These are phyloP conservation scores for Sclerospora graminicola DNA, from an alignment of 352 stramenopile genomes.

Conservation along the genomic window DNA sequence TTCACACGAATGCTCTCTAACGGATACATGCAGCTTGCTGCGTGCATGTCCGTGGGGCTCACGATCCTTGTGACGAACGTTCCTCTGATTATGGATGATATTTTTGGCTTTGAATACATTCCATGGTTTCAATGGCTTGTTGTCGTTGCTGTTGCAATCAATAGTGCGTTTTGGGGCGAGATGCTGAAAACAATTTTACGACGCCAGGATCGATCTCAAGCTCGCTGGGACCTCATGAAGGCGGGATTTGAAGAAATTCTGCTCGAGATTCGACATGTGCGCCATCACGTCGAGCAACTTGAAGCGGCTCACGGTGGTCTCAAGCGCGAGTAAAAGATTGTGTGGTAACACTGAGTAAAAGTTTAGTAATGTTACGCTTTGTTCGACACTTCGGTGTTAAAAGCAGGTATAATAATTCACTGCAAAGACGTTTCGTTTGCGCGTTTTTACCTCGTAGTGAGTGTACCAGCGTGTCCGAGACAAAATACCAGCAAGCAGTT, in stretches of 20 bases:
- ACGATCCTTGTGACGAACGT: slow-evolving; percentile 45
- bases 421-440: too few species aligned
- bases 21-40: slow-evolving; percentile 51
- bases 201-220: slow-evolving; percentile 22
- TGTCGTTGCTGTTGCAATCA: slow-evolving; percentile 26
- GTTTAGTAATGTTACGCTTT: too few species aligned
- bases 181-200: slow-evolving; percentile 38
- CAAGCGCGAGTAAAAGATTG: slow-evolving; percentile 24
- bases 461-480: too few species aligned
- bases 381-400: too few species aligned
- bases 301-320: slow-evolving; percentile 15
- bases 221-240: slow-evolving; percentile 35
- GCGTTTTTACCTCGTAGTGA: too few species aligned
- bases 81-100: slow-evolving; percentile 43
- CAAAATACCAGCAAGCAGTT: too few species aligned
- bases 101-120: slow-evolving; percentile 67
- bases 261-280: slow-evolving; percentile 49
- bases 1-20: slow-evolving; percentile 56
- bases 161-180: slow-evolving; percentile 49
- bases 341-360: too few species aligned
- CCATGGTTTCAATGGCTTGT: slow-evolving; percentile 46
- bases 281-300: slow-evolving; percentile 40
- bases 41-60: slow-evolving; percentile 37
- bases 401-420: too few species aligned
- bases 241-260: slow-evolving; percentile 47